Percentiles rank a stretch among this genome's conserved stretches.
Evolutionary conservation across 106 monocot species (phyloP).

Genomic region (Phalaenopsis equestris): DNA sequence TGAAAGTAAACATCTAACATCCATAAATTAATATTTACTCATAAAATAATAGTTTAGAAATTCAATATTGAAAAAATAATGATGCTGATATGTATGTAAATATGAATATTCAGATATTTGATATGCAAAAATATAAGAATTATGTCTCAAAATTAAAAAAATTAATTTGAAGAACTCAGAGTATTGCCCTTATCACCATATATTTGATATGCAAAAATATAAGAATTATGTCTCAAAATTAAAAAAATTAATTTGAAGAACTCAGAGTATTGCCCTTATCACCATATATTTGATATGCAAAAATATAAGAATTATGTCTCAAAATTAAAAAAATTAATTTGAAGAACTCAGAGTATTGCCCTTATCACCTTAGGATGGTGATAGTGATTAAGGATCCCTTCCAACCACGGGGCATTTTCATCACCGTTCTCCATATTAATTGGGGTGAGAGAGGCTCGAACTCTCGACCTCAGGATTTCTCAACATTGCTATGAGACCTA

Average conservation of each 20-base stretch:
- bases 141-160: not conserved
- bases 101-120: too few relatives aligned
- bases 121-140: not conserved
- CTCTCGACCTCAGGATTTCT: slow-evolving; percentile 99
- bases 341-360: not conserved
- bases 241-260: not conserved
- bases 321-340: not conserved
- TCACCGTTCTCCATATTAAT: not conserved
- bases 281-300: not conserved
- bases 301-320: not conserved
- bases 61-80: too few relatives aligned
- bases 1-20: too few relatives aligned
- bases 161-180: not conserved
- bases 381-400: not conserved
- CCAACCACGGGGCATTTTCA: not conserved
- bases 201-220: not conserved
- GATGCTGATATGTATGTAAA: too few relatives aligned
- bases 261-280: not conserved
- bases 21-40: too few relatives aligned
- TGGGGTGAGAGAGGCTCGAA: slow-evolving; percentile 99
- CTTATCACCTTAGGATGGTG: not conserved
- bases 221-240: not conserved
- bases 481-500: slow-evolving; percentile 74
- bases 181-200: not conserved
- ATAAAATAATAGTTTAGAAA: too few relatives aligned